Conservation (phyloP, 208 protist species). For the Strigomonas culicis region DNA sequence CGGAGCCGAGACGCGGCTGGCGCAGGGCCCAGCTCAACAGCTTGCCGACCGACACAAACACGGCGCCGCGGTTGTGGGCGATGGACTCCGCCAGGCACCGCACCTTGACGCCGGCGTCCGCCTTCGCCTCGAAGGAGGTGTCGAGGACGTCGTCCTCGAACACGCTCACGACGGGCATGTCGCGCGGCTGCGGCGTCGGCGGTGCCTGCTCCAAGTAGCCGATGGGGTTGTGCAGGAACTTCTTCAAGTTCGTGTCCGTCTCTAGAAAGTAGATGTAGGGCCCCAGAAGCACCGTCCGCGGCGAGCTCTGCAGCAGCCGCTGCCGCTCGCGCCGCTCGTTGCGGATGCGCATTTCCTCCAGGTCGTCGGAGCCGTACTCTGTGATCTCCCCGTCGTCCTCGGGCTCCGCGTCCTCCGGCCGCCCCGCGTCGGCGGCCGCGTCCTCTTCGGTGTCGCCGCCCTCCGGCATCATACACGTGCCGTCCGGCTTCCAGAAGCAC, state of each 20-base stretch:
- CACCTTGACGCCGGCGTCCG: constrained; percentile 27
- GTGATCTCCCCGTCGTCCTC: constrained; percentile 35
- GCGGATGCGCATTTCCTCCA: constrained; percentile 61
- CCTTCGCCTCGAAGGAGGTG: background rate
- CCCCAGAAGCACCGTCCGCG: constrained; percentile 49
- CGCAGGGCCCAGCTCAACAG: constrained; percentile 78
- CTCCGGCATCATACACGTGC: constrained; percentile 14
- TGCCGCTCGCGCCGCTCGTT: constrained; percentile 26
- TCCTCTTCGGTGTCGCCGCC: constrained; percentile 4
- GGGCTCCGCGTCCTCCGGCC: background rate
- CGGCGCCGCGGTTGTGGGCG: constrained; percentile 53
- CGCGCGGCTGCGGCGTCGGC: constrained; percentile 34
- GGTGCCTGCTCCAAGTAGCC: constrained; percentile 66
- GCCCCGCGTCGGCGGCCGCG: background rate
- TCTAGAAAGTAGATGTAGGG: constrained; percentile 76
- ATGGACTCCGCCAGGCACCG: constrained; percentile 63
- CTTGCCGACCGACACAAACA: constrained; percentile 63
- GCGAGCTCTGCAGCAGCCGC: constrained; percentile 25
- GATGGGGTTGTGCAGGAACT: constrained; percentile 71
- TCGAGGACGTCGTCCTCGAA: constrained; percentile 26
- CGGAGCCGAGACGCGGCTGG: constrained; percentile 39
- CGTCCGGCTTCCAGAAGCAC: constrained; percentile 51
- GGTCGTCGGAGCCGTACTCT: constrained; percentile 64
- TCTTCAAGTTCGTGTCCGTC: constrained; percentile 41
- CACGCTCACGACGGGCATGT: constrained; percentile 34